Conservation (phyloP, 2,329 filamentous ascomycete species). For the Coniochaeta hoffmannii region DNA sequence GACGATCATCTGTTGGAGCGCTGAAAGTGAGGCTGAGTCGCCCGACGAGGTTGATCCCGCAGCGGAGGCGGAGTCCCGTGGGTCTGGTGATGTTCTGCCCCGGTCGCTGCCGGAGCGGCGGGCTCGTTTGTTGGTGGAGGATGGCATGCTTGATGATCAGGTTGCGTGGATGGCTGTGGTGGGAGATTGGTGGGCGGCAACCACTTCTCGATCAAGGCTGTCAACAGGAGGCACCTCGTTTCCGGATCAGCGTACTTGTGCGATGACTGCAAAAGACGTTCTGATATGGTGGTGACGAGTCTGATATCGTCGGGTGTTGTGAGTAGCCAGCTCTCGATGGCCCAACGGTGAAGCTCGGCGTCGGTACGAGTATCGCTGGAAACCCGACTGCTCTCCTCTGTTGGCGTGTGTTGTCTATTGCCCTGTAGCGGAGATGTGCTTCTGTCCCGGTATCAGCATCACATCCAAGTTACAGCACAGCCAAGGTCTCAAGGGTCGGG, state of each 20-base stretch:
- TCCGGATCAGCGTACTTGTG: not conserved
- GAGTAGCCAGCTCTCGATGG: slow-evolving; percentile 1
- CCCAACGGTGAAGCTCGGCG: not conserved
- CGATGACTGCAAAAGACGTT: not conserved
- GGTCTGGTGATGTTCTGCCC: not conserved
- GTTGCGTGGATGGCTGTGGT: not conserved
- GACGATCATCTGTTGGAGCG: not conserved
- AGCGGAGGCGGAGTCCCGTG: not conserved
- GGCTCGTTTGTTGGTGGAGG: not conserved
- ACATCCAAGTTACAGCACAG: not conserved
- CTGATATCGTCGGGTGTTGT: not conserved
- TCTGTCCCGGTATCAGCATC: not conserved
- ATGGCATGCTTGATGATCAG: not conserved
- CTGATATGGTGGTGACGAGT: not conserved
- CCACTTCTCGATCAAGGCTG: not conserved
- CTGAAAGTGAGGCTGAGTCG: not conserved
- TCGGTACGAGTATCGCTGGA: not conserved
- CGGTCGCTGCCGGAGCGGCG: slow-evolving; percentile 1
- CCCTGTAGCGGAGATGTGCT: not conserved
- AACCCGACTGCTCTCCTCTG: not conserved
- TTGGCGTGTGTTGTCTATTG: not conserved
- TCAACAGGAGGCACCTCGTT: not conserved
- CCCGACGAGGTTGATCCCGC: not conserved
- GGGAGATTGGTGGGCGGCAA: not conserved
- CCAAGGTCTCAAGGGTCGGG: not conserved